Conservation (phyloP, 208 protist species). For the Spongospora subterranea region DNA sequence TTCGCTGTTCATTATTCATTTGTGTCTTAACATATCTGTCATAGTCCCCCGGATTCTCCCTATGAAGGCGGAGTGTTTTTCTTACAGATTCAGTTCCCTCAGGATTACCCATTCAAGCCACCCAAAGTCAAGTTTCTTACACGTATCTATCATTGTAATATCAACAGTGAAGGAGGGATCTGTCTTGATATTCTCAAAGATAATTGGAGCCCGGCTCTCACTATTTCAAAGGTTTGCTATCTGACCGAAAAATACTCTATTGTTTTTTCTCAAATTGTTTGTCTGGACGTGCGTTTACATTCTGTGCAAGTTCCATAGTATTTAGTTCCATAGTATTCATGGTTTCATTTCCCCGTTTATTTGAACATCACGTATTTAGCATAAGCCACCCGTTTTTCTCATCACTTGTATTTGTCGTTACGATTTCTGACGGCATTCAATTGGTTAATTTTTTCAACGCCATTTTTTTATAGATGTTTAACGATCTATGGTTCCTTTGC, state of each 20-base stretch:
- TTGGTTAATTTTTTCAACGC: too few species aligned
- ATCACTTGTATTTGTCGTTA: too few species aligned
- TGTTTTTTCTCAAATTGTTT: too few species aligned
- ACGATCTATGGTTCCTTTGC: background rate
- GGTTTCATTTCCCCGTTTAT: too few species aligned
- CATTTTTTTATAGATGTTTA: too few species aligned
- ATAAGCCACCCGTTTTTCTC: too few species aligned
- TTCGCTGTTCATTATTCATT: background rate
- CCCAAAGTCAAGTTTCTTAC: conserved; percentile 86
- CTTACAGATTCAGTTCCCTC: conserved; percentile 97
- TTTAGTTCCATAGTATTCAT: too few species aligned
- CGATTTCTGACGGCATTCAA: too few species aligned
- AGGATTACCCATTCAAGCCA: conserved; percentile 95
- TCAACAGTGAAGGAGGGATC: conserved; percentile 94
- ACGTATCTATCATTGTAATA: conserved; percentile 88
- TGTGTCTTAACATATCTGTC: background rate
- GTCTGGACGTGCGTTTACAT: too few species aligned
- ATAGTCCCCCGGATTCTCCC: conserved; percentile 85
- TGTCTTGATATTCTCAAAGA: conserved; percentile 98
- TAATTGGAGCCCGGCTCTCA: conserved; percentile 94
- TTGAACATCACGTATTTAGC: too few species aligned
- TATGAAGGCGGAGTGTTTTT: conserved; percentile 97
- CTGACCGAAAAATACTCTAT: too few species aligned
- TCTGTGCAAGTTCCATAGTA: too few species aligned
- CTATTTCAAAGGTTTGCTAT: conserved; percentile 91